Conservation (phyloP, 2,329 filamentous ascomycete genomes). For the Trichophaea hybrida region DNA sequence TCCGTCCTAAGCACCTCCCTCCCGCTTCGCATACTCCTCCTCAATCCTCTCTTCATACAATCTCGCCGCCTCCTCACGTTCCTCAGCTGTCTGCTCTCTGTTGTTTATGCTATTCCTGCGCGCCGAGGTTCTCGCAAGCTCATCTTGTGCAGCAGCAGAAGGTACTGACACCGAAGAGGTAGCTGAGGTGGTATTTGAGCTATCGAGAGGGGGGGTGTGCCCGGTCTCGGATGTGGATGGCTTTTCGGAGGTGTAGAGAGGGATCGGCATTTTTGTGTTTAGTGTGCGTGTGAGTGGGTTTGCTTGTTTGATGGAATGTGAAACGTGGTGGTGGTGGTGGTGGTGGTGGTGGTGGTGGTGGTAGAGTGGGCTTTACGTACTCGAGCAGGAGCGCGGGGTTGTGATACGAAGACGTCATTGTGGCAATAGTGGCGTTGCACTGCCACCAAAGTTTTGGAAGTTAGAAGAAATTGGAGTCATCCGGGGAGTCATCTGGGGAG, state of each 20-base stretch:
- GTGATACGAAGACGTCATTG: no score
- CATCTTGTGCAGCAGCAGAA: background rate
- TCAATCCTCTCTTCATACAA: conserved; percentile 26
- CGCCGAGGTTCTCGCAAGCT: background rate
- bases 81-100: background rate
- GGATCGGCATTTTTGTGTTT: conserved; percentile 18
- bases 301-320: no score
- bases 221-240: conserved; percentile 12
- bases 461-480: no score
- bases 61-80: background rate
- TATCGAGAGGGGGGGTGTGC: background rate
- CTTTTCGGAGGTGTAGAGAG: conserved; percentile 20
- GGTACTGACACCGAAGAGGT: conserved; percentile 3
- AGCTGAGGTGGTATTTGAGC: conserved; percentile 5
- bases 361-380: no score
- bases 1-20: conserved; percentile 25
- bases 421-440: no score
- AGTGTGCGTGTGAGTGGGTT: no score
- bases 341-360: no score
- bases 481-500: no score
- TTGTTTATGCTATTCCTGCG: background rate
- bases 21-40: conserved; percentile 28
- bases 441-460: no score
- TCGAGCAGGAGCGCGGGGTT: no score
- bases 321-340: no score